phyloP scores from a whole-genome alignment of 2,329 filamentous ascomycete genomes.

The Pseudocercospora eumusae region DNA sequence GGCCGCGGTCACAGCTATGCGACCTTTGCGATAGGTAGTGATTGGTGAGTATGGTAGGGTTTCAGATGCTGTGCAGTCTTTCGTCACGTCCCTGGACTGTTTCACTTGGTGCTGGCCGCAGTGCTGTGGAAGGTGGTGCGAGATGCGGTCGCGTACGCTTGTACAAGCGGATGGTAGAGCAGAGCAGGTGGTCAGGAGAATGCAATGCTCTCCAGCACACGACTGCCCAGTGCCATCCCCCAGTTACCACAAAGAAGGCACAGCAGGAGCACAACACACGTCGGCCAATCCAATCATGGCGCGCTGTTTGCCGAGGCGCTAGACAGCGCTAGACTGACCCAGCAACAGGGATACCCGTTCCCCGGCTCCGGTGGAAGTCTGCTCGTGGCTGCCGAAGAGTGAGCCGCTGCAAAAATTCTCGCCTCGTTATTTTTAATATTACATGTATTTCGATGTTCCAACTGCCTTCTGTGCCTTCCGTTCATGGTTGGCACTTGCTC shows the following conservation, averaged over 20 bases:
- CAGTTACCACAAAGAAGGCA: background rate
- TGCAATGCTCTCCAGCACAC: too few species aligned
- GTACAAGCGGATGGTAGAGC: background rate
- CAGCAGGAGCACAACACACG: background rate
- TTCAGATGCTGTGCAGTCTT: background rate
- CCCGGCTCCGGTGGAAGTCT: background rate
- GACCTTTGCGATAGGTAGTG: slow-evolving; percentile 14
- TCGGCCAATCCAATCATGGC: background rate
- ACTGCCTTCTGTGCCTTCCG: background rate
- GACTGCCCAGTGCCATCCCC: background rate
- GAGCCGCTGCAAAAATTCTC: background rate
- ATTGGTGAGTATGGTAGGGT: slow-evolving; percentile 12
- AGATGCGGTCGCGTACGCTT: background rate
- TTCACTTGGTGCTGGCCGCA: background rate
- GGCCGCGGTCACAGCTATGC: slow-evolving; percentile 15
- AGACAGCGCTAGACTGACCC: background rate
- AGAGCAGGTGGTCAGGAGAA: background rate
- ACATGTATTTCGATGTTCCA: slow-evolving; percentile 3
- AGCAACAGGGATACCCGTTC: background rate
- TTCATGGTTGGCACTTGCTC: background rate
- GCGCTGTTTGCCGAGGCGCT: background rate
- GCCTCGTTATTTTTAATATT: too few species aligned
- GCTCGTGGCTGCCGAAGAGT: background rate
- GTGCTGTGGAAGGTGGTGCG: background rate
- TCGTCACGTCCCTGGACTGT: background rate